A percentile compares a stretch with the other conserved stretches of the same genome.
Evolutionary conservation across 1,284 basidiomycete genomes (phyloP).

Genomic region (Rhodotorula sp.): DNA sequence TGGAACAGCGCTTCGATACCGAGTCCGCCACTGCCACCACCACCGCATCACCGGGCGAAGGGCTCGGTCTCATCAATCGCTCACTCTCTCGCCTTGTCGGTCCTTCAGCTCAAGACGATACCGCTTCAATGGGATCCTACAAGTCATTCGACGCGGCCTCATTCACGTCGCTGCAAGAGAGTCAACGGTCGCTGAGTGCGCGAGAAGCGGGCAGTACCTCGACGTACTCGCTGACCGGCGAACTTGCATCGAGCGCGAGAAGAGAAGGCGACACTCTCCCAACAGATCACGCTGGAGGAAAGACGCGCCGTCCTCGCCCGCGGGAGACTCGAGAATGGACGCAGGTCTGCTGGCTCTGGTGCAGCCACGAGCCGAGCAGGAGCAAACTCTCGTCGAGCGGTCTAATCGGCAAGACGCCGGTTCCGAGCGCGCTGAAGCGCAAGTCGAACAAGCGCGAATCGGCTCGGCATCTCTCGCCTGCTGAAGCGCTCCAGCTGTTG

Average conservation of each 20-base stretch:
- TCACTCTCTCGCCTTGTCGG: neutral
- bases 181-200: neutral
- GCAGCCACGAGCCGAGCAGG: neutral
- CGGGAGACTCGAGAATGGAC: conserved; percentile 37
- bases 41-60: neutral
- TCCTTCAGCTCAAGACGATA: neutral
- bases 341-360: conserved; percentile 37
- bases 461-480: conserved; percentile 37
- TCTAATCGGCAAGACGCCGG: conserved; percentile 33
- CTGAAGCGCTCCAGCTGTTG: conserved; percentile 26
- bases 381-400: conserved; percentile 4
- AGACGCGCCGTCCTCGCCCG: conserved; percentile 15
- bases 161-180: neutral
- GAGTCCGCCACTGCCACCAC: neutral
- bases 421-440: conserved; percentile 38
- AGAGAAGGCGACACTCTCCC: conserved; percentile 3
- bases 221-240: neutral
- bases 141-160: neutral
- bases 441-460: conserved; percentile 38
- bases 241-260: neutral
- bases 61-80: neutral
- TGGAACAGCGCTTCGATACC: neutral
- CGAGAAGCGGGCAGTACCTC: neutral
- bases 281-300: conserved; percentile 2
- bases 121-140: neutral